phyloP scores from a whole-genome alignment of 192 early-diverging fungal genomes.

The Gonapodya sp. region DNA sequence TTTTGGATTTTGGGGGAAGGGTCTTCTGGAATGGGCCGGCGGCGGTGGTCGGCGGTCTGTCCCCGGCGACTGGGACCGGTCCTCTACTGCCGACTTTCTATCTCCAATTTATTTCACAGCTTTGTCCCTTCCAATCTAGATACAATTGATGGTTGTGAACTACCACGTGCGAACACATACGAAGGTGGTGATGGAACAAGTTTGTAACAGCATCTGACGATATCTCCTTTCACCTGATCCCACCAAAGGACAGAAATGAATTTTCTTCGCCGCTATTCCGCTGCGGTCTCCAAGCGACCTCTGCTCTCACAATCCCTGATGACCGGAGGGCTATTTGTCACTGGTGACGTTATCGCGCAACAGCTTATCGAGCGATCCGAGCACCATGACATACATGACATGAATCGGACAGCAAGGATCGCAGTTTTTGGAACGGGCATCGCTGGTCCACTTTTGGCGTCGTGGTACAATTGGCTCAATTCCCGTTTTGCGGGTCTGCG shows the following conservation, averaged over 20 bases:
- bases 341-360: background rate
- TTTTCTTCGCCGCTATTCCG: background rate
- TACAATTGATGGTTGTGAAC: no score
- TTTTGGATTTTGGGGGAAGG: no score
- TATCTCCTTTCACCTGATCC: background rate
- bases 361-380: background rate
- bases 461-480: background rate
- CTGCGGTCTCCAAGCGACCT: background rate
- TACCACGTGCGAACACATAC: no score
- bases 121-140: no score
- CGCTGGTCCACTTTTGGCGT: background rate
- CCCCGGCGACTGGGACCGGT: no score
- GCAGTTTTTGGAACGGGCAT: background rate
- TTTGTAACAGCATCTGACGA: background rate
- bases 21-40: no score
- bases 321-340: background rate
- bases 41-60: no score
- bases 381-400: background rate
- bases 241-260: background rate
- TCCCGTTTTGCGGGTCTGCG: background rate
- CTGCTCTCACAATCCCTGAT: background rate
- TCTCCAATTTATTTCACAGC: no score
- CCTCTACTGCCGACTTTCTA: no score
- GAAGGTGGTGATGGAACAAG: no score
- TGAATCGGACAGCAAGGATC: background rate